Evolutionary conservation across 495 filamentous ascomycete genomes (phyloP).

Genomic region (Xylaria telfairii): DNA sequence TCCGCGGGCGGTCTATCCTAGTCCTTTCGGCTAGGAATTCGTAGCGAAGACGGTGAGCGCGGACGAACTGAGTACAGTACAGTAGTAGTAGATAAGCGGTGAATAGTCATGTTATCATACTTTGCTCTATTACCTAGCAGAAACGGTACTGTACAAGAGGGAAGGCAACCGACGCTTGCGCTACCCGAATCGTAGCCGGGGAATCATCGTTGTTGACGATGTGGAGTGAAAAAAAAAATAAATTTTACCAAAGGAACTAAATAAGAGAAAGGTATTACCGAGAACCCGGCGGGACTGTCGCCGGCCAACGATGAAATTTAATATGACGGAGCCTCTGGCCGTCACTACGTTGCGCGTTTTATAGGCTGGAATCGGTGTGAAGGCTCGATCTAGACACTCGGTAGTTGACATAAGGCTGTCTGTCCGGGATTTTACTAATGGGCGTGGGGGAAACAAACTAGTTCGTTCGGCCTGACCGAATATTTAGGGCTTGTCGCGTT

Average conservation of each 20-base stretch:
- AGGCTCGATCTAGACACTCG: background rate
- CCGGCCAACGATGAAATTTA: background rate
- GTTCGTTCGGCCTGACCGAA: slow-evolving; percentile 6
- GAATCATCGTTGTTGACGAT: background rate
- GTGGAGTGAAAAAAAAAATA: background rate
- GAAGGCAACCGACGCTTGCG: background rate
- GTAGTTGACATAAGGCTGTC: slow-evolving; percentile 8
- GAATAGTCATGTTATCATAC: background rate
- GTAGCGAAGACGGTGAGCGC: slow-evolving; percentile 3
- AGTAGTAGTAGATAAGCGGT: slow-evolving; percentile 6
- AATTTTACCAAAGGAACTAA: background rate
- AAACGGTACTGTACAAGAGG: background rate
- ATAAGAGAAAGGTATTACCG: background rate
- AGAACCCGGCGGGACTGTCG: background rate
- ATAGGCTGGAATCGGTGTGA: background rate
- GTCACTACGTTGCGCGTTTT: background rate
- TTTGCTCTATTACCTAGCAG: background rate
- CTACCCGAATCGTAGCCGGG: background rate
- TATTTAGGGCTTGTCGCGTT: background rate
- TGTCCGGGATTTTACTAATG: background rate
- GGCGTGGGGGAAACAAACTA: background rate
- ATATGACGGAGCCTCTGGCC: background rate
- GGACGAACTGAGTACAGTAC: too few species aligned
- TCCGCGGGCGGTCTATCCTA: slow-evolving; percentile 14
- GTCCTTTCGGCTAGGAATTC: background rate